Evolutionary conservation across 148 eudicot species (phyloP), one percentile per base, ranked within the genome.

Genomic region (Talinum fruticosum): DNA sequence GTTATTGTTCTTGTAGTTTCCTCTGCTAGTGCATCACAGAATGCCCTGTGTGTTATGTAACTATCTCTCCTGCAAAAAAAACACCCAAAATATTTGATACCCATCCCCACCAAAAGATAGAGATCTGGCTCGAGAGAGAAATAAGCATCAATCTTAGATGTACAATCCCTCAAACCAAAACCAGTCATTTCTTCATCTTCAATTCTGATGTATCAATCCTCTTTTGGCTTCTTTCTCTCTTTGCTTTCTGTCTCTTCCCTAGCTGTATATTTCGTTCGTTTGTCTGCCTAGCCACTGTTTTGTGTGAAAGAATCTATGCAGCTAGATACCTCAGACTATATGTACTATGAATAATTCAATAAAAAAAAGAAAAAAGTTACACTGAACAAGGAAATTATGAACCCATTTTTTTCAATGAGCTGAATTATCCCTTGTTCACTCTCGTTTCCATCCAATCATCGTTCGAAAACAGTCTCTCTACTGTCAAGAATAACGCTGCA

Each of bases 41-140:
- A 96, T 45, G 99, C 97, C 79, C 95, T 89, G 76, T 96, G 99
- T n/a, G 99, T 96, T 77, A 96, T 90, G 87, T 93, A 96, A 79
- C 99, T 96, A 66, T 96, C 99, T 79, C 97, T 93, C 89, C 99
- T 96, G 89, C 41, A 69, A 38, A 54, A 61, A 69, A 49, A 61
- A 78, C 33, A 72, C 29, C 47, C 51, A 37, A 26, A 53, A 41
- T 41, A 41, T 12, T 41, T 41, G 47, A 41, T 41, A 41, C 7
- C 47, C 47, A 3, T 41, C 47, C 47, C 47, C 13, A 41, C 14
- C 47, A 37, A 30, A 30, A 59, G 64, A 59, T 6, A 59, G 54
- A 49, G 54, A 24, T n/a, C n/a, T n/a, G n/a, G n/a, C n/a, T n/a
- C n/a, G 30, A 30, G 38, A 34, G 44, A n/a, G 38, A 69, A 26